Evolutionary conservation across 176 grass and related monocot genomes (phyloP).

Genomic region (Musa troglodytarum): DNA sequence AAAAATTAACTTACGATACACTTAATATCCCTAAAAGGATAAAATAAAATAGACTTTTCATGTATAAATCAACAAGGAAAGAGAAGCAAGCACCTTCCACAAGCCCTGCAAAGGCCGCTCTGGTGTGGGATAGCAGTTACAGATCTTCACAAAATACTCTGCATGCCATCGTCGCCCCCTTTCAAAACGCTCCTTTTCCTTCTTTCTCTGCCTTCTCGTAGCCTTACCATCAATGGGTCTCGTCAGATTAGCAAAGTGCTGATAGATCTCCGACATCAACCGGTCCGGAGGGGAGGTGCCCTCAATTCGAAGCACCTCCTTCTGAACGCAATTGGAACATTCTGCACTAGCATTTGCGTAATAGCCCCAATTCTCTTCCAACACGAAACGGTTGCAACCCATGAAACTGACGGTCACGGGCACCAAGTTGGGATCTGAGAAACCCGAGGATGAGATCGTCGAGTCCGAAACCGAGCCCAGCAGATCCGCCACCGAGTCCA

Average conservation of each 20-base stretch:
- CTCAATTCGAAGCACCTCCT: slow-evolving; percentile 25
- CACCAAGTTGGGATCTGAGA: slow-evolving; percentile 18
- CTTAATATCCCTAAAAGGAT: background rate
- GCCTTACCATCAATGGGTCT: slow-evolving; percentile 23
- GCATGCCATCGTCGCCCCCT: slow-evolving; percentile 29
- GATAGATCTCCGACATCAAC: slow-evolving; percentile 42
- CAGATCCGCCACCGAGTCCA: background rate
- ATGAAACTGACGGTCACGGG: slow-evolving; percentile 50
- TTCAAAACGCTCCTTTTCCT: slow-evolving; percentile 28
- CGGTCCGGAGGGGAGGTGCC: slow-evolving; percentile 41
- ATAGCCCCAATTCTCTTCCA: slow-evolving; percentile 23
- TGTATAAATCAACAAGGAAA: background rate
- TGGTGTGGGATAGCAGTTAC: slow-evolving; percentile 29
- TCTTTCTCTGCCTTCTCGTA: slow-evolving; percentile 31
- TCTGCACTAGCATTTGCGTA: slow-evolving; percentile 3
- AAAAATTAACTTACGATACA: background rate
- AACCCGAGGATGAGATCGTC: slow-evolving; percentile 1
- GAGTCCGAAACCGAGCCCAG: background rate
- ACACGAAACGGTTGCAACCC: slow-evolving; percentile 42
- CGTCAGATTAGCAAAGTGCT: slow-evolving; percentile 58
- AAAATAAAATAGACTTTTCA: background rate
- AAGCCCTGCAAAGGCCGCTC: slow-evolving; percentile 46
- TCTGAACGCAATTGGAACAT: slow-evolving; percentile 3
- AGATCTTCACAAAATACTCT: slow-evolving; percentile 50
- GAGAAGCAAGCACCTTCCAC: slow-evolving; percentile 55